A percentile compares a stretch with the other conserved stretches of the same genome.
Evolutionary conservation across 345 rosid species (phyloP).

Genomic region (Sonneratia caseolaris): DNA sequence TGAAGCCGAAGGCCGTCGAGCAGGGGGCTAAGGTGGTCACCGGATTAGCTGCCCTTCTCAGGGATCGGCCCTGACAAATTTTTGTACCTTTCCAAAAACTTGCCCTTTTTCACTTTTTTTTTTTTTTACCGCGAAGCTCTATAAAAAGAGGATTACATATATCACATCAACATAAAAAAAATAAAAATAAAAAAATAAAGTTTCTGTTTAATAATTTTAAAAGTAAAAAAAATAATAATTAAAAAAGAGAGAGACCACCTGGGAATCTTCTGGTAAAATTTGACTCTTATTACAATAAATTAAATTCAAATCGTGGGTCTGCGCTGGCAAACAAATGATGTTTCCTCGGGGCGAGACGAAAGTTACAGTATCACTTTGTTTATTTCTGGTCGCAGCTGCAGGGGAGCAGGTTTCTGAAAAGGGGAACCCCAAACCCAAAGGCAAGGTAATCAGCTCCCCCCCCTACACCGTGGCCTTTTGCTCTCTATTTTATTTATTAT

Average conservation of each 20-base stretch:
- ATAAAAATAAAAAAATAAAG: too few relatives aligned
- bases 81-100: neutral
- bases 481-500: neutral
- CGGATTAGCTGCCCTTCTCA: constrained; percentile 51
- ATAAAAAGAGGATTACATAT: neutral
- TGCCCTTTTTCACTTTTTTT: neutral
- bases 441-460: too few relatives aligned
- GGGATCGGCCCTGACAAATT: constrained; percentile 22
- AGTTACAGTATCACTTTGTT: neutral
- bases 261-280: too few relatives aligned
- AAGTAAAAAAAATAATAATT: too few relatives aligned
- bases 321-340: neutral
- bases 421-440: neutral
- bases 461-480: too few relatives aligned
- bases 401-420: constrained; percentile 6
- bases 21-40: constrained; percentile 35
- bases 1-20: constrained; percentile 34
- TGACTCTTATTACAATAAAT: too few relatives aligned
- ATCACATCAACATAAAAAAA: neutral
- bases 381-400: neutral
- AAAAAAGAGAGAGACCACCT: too few relatives aligned
- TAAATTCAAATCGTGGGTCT: too few relatives aligned
- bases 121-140: neutral
- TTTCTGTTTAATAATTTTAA: too few relatives aligned
- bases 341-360: neutral